Conservation (phyloP, 2,329 filamentous ascomycete genomes). For the Coniella lustricola region DNA sequence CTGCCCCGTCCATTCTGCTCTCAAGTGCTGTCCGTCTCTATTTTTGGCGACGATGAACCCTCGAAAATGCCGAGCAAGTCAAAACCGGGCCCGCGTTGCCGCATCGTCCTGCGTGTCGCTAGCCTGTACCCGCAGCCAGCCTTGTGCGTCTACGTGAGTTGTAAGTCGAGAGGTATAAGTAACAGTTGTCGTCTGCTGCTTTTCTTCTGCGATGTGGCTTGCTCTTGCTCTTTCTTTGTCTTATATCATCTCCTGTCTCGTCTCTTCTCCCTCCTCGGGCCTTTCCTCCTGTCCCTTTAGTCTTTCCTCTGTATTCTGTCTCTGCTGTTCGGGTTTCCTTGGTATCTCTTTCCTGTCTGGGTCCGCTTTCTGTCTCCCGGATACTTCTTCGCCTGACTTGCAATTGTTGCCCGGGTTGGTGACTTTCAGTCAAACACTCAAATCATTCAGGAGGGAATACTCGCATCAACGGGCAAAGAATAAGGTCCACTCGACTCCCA, state of each 20-base stretch:
- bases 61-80: too few relatives aligned
- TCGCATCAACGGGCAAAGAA: neutral
- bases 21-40: slow-evolving; percentile 7
- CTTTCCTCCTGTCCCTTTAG: neutral
- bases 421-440: neutral
- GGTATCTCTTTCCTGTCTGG: slow-evolving; percentile 3
- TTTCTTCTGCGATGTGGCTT: neutral
- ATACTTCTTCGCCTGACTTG: slow-evolving; percentile 3
- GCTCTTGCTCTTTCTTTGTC: slow-evolving; percentile 6
- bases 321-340: slow-evolving; percentile 12
- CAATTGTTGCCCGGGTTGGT: neutral
- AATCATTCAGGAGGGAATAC: neutral
- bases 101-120: slow-evolving; percentile 11
- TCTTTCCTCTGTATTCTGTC: slow-evolving; percentile 9
- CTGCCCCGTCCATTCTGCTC: too few relatives aligned
- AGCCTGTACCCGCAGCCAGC: slow-evolving; percentile 6
- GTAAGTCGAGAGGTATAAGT: neutral
- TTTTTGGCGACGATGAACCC: slow-evolving; percentile 4
- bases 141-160: slow-evolving; percentile 5
- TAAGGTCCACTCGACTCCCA: neutral
- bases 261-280: neutral
- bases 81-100: neutral
- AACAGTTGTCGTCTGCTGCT: too few relatives aligned
- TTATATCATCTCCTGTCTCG: neutral
- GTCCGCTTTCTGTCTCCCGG: slow-evolving; percentile 7